Conservation (phyloP, 1,139 yeast species). For the Blastobotrys ciferrii region DNA sequence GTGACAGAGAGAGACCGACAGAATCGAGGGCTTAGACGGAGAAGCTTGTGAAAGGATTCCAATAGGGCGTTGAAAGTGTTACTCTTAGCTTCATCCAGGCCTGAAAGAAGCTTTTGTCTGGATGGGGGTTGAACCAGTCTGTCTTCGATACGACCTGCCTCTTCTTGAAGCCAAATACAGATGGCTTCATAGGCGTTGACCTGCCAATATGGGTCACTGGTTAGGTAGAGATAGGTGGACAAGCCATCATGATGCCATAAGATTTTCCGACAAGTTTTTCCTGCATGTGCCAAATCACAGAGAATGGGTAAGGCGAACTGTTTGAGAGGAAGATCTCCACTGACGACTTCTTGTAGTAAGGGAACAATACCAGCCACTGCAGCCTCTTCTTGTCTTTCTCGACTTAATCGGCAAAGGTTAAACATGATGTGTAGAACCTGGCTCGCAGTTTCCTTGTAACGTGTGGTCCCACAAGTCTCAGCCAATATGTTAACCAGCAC, state of each 20-base stretch:
- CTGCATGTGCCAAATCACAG: conserved; percentile 60
- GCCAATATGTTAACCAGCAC: conserved; percentile 32
- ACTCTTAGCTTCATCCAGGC: conserved; percentile 15
- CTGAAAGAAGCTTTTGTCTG: conserved; percentile 13
- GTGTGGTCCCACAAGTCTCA: conserved; percentile 14
- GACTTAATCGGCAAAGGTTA: conserved; percentile 59
- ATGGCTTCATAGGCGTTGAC: conserved; percentile 65
- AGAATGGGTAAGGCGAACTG: conserved; percentile 63
- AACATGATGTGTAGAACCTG: conserved; percentile 39
- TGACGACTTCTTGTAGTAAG: conserved; percentile 46
- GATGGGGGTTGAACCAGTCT: conserved; percentile 17
- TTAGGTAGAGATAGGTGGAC: conserved; percentile 47
- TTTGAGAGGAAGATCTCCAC: conserved; percentile 50
- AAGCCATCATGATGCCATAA: conserved; percentile 45
- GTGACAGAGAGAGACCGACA: conserved; percentile 18
- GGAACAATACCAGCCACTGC: conserved; percentile 56
- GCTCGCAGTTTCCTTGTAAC: conserved; percentile 25
- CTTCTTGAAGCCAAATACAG: conserved; percentile 38
- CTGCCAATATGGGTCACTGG: conserved; percentile 68
- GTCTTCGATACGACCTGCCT: conserved; percentile 31
- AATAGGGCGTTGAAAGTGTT: conserved; percentile 18
- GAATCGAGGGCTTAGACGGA: conserved; percentile 18
- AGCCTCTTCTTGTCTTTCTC: conserved; percentile 51
- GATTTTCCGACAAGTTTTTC: conserved; percentile 41
- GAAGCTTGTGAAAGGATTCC: conserved; percentile 19